Evolutionary conservation across 176 grass and related monocot species (phyloP).

Genomic region (Bolboschoenus planiculmis): DNA sequence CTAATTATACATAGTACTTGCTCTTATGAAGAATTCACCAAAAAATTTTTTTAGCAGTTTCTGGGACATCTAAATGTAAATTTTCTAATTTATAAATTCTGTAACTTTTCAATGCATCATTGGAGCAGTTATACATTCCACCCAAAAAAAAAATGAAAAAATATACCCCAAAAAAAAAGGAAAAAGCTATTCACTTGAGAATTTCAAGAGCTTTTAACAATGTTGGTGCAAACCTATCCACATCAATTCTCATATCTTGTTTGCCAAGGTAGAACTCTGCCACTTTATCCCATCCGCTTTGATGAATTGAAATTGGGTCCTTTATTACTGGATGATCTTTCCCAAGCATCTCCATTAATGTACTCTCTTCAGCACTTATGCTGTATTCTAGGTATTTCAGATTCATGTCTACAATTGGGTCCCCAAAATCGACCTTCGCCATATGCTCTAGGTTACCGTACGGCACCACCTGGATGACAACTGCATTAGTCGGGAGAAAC

Average conservation of each 20-base stretch:
- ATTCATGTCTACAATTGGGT: conserved; percentile 48
- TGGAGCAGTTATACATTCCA: not conserved
- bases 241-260: conserved; percentile 54
- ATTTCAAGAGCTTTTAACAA: conserved; percentile 36
- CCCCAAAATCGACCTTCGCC: conserved; percentile 45
- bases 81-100: not conserved
- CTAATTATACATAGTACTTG: not conserved
- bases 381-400: conserved; percentile 64
- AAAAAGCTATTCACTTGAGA: conserved; percentile 29
- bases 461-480: conserved; percentile 74
- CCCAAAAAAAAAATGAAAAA: conserved; percentile 12
- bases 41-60: not conserved
- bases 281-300: conserved; percentile 62
- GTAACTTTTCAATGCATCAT: not conserved
- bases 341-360: conserved; percentile 49
- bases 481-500: conserved; percentile 52
- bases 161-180: not conserved
- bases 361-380: conserved; percentile 62
- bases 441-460: conserved; percentile 66
- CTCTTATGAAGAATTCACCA: not conserved
- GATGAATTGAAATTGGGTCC: conserved; percentile 57
- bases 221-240: conserved; percentile 41
- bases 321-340: conserved; percentile 53
- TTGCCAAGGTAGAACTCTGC: conserved; percentile 70
- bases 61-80: not conserved